phyloP scores from a whole-genome alignment of 495 filamentous ascomycete species.

The Hypoxylon fuscum region DNA sequence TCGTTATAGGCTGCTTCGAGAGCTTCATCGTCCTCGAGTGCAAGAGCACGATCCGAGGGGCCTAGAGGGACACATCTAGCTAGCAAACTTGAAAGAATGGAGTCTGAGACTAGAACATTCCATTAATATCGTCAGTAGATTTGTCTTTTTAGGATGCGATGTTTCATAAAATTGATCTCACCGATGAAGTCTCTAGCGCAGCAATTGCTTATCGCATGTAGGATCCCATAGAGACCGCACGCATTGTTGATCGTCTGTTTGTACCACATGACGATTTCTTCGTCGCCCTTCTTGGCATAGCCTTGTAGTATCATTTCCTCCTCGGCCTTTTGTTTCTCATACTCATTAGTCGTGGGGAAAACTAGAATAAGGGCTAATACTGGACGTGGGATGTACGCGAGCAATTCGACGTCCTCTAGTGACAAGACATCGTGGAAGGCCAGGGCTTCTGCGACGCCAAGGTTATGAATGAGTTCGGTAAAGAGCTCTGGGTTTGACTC shows the following conservation, averaged over 20 bases:
- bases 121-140: too few relatives aligned
- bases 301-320: constrained; percentile 43
- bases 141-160: too few relatives aligned
- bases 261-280: constrained; percentile 75
- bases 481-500: constrained; percentile 54
- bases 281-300: constrained; percentile 42
- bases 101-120: too few relatives aligned
- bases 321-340: neutral
- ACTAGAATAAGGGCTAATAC: constrained; percentile 75
- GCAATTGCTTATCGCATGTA: constrained; percentile 74
- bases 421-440: too few relatives aligned
- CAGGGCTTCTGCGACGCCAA: constrained; percentile 63
- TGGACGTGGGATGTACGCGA: constrained; percentile 64
- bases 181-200: constrained; percentile 50
- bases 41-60: constrained; percentile 52
- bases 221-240: constrained; percentile 77
- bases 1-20: constrained; percentile 71
- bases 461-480: constrained; percentile 60
- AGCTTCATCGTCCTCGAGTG: constrained; percentile 71
- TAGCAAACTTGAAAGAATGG: too few relatives aligned
- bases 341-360: constrained; percentile 55
- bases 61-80: neutral
- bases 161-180: constrained; percentile 42
- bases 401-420: too few relatives aligned
- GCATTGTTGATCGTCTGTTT: constrained; percentile 83